These are phyloP conservation scores for Platanus orientalis DNA, from an alignment of 164 flowering plant species.

Conservation along the genomic window DNA sequence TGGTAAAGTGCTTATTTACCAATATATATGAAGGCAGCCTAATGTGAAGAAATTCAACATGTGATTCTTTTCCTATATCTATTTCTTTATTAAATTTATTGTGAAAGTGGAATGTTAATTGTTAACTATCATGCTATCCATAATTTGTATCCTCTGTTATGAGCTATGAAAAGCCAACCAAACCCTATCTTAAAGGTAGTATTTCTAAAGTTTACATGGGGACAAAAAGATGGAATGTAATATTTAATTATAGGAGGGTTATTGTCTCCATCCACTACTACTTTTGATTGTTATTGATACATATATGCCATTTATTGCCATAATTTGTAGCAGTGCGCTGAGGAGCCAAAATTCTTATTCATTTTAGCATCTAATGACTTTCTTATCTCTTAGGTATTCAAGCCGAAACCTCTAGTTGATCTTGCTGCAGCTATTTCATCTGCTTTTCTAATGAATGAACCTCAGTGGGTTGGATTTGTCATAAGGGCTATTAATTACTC, in stretches of 20 bases:
- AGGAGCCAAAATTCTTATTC: not conserved
- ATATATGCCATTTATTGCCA: not conserved
- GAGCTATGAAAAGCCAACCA: constrained; percentile 93
- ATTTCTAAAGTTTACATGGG: not conserved
- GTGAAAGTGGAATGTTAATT: too few species aligned
- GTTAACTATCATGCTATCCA: too few species aligned
- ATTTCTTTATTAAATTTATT: too few species aligned
- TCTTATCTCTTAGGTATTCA: constrained; percentile 54
- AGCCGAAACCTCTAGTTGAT: constrained; percentile 95
- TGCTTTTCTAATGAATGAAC: constrained; percentile 86
- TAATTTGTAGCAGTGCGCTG: not conserved
- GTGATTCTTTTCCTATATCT: too few species aligned
- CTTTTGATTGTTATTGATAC: not conserved
- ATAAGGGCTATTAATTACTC: constrained; percentile 80
- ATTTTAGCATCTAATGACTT: constrained; percentile 4
- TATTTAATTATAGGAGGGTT: not conserved
- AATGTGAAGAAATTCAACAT: too few species aligned
- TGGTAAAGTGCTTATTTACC: too few species aligned
- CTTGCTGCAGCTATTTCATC: constrained; percentile 83
- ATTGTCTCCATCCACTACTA: not conserved
- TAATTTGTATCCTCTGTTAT: too few species aligned
- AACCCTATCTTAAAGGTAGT: constrained; percentile 86
- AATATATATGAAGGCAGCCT: too few species aligned
- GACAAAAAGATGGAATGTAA: not conserved
- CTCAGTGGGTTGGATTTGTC: constrained; percentile 92